These are phyloP conservation scores for Adansonia gregorii DNA, from an alignment of 441 rosid species.

Conservation along the genomic window DNA sequence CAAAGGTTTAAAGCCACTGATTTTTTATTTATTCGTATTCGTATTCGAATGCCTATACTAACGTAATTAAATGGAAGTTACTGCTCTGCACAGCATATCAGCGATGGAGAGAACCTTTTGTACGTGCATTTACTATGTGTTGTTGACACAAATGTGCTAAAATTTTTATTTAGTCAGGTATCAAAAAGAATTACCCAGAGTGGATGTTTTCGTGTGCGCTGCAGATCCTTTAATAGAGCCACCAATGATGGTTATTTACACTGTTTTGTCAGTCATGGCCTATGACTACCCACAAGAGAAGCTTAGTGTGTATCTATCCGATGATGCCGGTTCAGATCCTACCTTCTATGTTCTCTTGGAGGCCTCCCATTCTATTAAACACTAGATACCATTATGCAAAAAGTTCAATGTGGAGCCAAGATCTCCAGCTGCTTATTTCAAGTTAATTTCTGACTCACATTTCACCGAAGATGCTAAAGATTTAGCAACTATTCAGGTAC, in stretches of 20 bases:
- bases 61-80: too few species aligned
- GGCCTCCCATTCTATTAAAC: slow-evolving; percentile 56
- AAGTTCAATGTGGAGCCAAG: slow-evolving; percentile 43
- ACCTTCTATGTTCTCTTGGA: slow-evolving; percentile 70
- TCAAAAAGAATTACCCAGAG: slow-evolving; percentile 50
- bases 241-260: slow-evolving; percentile 68
- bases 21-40: too few species aligned
- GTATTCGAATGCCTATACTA: too few species aligned
- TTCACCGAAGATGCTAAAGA: slow-evolving; percentile 3
- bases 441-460: not conserved
- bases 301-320: slow-evolving; percentile 67
- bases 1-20: slow-evolving; percentile 27
- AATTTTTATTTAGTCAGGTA: slow-evolving; percentile 29
- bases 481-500: slow-evolving; percentile 40
- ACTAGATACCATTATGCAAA: slow-evolving; percentile 67
- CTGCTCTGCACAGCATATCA: not conserved
- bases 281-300: slow-evolving; percentile 66
- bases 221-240: slow-evolving; percentile 78
- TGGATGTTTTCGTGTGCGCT: slow-evolving; percentile 82
- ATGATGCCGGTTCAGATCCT: slow-evolving; percentile 70
- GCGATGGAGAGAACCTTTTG: too few species aligned
- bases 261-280: slow-evolving; percentile 40
- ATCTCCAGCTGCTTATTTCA: slow-evolving; percentile 52
- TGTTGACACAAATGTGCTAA: too few species aligned
- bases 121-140: too few species aligned